Percentiles rank a stretch among this genome's conserved stretches.
Conservation (phyloP, 805 yeast species). For the Limtongozyma cylindracea region DNA sequence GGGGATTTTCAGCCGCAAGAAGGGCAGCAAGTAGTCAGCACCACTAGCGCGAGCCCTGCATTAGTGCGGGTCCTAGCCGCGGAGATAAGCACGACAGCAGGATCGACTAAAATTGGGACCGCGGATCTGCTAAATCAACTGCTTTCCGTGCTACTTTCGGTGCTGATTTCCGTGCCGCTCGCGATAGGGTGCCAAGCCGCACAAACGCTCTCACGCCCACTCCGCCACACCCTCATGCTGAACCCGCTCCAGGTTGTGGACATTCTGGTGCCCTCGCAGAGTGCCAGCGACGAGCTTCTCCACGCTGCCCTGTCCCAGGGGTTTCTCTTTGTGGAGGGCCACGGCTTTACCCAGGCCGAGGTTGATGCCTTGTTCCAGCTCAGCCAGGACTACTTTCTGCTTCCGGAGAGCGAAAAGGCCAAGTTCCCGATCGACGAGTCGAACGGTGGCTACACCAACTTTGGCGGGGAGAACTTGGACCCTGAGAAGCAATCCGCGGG, state of each 20-base stretch:
- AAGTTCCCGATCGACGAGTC: slow-evolving; percentile 21
- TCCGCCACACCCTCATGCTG: no score
- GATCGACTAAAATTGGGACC: no score
- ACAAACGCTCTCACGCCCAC: no score
- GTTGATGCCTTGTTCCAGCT: slow-evolving; percentile 22
- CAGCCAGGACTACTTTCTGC: slow-evolving; percentile 22
- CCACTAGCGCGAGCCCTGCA: no score
- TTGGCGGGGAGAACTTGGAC: slow-evolving; percentile 25
- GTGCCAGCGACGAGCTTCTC: slow-evolving; percentile 23
- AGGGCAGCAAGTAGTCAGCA: no score
- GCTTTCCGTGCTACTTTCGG: no score
- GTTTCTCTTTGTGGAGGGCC: slow-evolving; percentile 41
- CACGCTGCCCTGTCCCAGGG: slow-evolving; percentile 41
- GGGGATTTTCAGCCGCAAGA: no score
- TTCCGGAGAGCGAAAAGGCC: slow-evolving; percentile 23
- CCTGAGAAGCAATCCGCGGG: slow-evolving; percentile 13
- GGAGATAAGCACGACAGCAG: no score
- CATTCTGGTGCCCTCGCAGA: slow-evolving; percentile 15
- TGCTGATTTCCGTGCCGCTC: no score
- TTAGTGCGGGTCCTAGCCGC: no score
- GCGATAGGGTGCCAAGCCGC: no score
- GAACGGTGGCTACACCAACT: slow-evolving; percentile 35
- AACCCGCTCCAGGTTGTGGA: slow-evolving; percentile 35
- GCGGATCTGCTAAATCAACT: no score
- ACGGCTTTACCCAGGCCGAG: slow-evolving; percentile 28